These are phyloP conservation scores for Ophiostoma triangulosporum DNA, from an alignment of 2,329 filamentous ascomycete genomes.

Conservation along the genomic window DNA sequence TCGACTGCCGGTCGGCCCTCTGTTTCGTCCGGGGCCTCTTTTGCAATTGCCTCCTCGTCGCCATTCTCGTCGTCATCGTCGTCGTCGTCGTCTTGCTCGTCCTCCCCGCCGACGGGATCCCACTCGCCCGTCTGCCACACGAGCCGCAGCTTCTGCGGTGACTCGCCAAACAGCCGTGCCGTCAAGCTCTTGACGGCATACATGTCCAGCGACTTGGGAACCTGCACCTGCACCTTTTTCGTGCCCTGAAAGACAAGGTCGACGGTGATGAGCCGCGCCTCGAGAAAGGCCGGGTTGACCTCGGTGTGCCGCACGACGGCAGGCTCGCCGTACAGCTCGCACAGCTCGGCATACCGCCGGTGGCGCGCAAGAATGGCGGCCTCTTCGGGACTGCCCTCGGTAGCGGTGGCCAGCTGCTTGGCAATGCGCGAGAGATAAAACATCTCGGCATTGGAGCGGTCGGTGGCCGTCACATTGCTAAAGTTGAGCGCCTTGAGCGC, in stretches of 20 bases:
- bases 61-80: slow-evolving; percentile 38
- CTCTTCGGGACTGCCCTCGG: slow-evolving; percentile 39
- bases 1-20: background rate
- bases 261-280: slow-evolving; percentile 61
- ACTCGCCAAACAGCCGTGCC: slow-evolving; percentile 51
- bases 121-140: slow-evolving; percentile 87
- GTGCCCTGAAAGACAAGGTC: slow-evolving; percentile 27
- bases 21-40: background rate
- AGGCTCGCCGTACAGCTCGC: slow-evolving; percentile 61
- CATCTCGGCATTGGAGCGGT: slow-evolving; percentile 77
- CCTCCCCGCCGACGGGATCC: slow-evolving; percentile 59
- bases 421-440: slow-evolving; percentile 84
- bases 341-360: slow-evolving; percentile 60
- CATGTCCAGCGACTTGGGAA: slow-evolving; percentile 67
- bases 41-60: background rate
- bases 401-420: slow-evolving; percentile 52
- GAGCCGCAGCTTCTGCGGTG: slow-evolving; percentile 51
- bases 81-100: slow-evolving; percentile 39
- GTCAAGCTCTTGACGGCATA: slow-evolving; percentile 73
- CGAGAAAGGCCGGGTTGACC: slow-evolving; percentile 67
- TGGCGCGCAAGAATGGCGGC: slow-evolving; percentile 47
- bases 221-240: slow-evolving; percentile 27
- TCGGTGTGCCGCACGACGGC: slow-evolving; percentile 41
- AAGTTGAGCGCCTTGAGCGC: slow-evolving; percentile 60
- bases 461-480: slow-evolving; percentile 53